Percentiles rank a stretch among this genome's conserved stretches.
These are phyloP conservation scores for Trichoderma afroharzianum DNA, from an alignment of 2,329 filamentous ascomycete species.

Conservation along the genomic window DNA sequence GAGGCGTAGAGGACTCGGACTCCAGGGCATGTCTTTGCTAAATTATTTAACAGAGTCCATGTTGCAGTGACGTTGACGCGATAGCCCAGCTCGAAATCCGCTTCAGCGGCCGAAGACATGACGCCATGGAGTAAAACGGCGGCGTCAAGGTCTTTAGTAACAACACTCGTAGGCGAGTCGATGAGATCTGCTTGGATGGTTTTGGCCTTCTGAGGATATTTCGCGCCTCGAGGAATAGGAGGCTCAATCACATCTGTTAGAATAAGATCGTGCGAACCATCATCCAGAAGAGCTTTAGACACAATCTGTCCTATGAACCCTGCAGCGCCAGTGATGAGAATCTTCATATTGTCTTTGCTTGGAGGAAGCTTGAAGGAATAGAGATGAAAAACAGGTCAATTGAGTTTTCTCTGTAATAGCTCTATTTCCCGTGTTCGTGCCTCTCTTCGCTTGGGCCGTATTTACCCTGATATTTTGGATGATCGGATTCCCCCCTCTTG, in stretches of 20 bases:
- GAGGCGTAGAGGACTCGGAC: neutral
- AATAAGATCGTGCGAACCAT: conserved; percentile 24
- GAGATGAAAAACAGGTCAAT: neutral
- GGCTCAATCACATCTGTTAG: neutral
- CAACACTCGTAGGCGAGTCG: neutral
- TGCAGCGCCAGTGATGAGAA: conserved; percentile 62
- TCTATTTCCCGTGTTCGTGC: neutral
- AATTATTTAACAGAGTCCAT: neutral
- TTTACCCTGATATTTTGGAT: neutral
- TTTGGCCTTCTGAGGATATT: neutral
- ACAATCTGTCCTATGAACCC: conserved; percentile 64
- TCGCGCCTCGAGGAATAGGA: neutral
- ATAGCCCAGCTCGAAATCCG: neutral
- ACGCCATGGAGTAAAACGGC: neutral
- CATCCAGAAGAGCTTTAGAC: conserved; percentile 50
- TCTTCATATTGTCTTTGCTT: conserved; percentile 25
- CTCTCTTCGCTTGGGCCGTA: neutral
- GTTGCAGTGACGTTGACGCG: neutral
- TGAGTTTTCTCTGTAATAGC: neutral
- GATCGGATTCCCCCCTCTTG: neutral
- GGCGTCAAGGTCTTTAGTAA: neutral
- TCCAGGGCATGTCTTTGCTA: neutral
- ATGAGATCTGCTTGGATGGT: neutral
- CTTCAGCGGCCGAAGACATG: neutral
- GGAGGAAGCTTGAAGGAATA: neutral